These are phyloP conservation scores for Lagerstroemia speciosa DNA, from an alignment of 345 rosid species.

Conservation along the genomic window DNA sequence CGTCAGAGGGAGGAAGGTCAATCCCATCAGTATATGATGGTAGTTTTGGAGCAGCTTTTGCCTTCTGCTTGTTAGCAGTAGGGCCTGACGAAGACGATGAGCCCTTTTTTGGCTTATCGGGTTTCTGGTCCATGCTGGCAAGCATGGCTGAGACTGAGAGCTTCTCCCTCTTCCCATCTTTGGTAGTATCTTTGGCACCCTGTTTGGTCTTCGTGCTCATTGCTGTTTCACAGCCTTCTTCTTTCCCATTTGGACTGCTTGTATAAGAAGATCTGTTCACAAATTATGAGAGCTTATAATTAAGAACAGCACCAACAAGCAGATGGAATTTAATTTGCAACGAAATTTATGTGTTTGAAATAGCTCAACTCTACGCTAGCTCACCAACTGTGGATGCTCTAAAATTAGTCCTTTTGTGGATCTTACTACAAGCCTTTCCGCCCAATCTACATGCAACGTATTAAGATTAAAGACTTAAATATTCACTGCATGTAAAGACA, in stretches of 20 bases:
- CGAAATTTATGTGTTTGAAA: no score
- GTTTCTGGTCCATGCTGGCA: constrained; percentile 76
- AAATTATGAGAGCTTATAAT: background rate
- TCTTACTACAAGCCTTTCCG: background rate
- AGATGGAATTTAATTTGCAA: background rate
- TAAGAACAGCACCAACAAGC: background rate
- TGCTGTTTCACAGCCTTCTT: constrained; percentile 50
- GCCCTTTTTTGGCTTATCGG: constrained; percentile 66
- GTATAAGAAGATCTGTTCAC: background rate
- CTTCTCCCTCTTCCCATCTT: constrained; percentile 60
- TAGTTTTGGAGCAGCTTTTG: constrained; percentile 38
- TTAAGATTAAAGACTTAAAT: background rate
- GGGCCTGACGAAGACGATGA: constrained; percentile 24
- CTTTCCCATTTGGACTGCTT: constrained; percentile 49
- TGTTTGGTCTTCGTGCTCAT: constrained; percentile 36
- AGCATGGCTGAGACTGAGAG: constrained; percentile 71
- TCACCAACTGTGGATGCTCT: background rate
- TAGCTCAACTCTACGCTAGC: background rate
- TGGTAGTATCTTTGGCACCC: constrained; percentile 39
- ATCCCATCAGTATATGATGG: constrained; percentile 65
- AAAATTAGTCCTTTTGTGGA: background rate
- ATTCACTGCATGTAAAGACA: background rate
- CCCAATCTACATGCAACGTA: background rate
- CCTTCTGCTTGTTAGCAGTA: constrained; percentile 31
- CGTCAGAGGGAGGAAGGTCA: constrained; percentile 92